phyloP scores from a whole-genome alignment of 2,329 filamentous ascomycete species.

The Mycosphaerella sp. region DNA sequence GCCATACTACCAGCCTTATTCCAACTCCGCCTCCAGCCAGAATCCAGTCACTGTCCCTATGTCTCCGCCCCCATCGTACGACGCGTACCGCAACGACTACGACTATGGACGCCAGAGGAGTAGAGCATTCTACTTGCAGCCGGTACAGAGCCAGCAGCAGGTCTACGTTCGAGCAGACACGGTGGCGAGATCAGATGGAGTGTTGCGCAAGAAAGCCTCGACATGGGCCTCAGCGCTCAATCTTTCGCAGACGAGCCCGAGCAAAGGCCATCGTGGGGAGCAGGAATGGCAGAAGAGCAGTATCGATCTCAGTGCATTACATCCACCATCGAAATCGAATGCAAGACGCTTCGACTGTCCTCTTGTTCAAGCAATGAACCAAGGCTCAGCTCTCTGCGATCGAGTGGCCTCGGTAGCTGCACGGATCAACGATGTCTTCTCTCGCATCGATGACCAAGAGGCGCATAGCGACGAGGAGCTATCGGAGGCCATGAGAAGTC shows the following conservation, averaged over 20 bases:
- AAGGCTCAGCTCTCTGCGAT: constrained; percentile 48
- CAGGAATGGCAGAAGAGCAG: constrained; percentile 16
- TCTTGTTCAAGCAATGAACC: constrained; percentile 31
- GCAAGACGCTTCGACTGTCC: constrained; percentile 16
- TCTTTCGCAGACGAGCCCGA: constrained; percentile 5
- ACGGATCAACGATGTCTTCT: constrained; percentile 63
- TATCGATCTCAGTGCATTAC: constrained; percentile 5
- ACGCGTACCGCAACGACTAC: constrained; percentile 10
- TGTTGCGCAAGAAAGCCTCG: constrained; percentile 14
- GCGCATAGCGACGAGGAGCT: constrained; percentile 47
- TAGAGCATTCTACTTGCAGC: constrained; percentile 12
- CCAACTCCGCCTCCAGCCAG: no score
- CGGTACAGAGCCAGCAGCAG: constrained; percentile 14
- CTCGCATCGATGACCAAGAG: constrained; percentile 60
- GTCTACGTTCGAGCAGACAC: constrained; percentile 5
- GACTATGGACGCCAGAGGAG: constrained; percentile 9
- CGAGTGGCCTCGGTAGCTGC: constrained; percentile 55
- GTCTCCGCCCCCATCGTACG: constrained; percentile 19
- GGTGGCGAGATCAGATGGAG: constrained; percentile 5
- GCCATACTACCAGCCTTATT: background rate
- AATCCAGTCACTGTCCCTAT: background rate
- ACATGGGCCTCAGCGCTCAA: constrained; percentile 15
- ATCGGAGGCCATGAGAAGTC: constrained; percentile 38
- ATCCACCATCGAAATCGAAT: constrained; percentile 5
- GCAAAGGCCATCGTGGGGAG: no score